Evolutionary conservation across 2,329 filamentous ascomycete species (phyloP).

Genomic region (Exserohilum turcica): DNA sequence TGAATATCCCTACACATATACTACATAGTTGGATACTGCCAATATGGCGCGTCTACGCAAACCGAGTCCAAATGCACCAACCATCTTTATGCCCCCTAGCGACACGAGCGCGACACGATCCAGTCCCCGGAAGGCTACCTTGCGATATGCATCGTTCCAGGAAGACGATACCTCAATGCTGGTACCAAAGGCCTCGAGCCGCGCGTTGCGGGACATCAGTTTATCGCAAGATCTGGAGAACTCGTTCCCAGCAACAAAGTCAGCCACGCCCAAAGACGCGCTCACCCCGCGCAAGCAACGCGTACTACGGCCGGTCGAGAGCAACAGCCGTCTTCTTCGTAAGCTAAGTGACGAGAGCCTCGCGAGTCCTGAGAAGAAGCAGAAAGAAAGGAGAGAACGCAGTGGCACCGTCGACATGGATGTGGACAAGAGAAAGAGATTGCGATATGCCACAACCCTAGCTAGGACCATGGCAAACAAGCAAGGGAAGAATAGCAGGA

Average conservation of each 20-base stretch:
- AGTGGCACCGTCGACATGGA: constrained; percentile 23
- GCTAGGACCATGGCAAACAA: constrained; percentile 36
- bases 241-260: constrained; percentile 31
- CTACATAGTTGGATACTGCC: constrained; percentile 2
- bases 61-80: constrained; percentile 32
- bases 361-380: constrained; percentile 34
- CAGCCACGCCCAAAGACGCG: constrained; percentile 8
- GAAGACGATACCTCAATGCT: constrained; percentile 33
- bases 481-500: constrained; percentile 18
- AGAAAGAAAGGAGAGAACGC: constrained; percentile 23
- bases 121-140: constrained; percentile 36
- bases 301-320: constrained; percentile 38
- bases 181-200: constrained; percentile 34
- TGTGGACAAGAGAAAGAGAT: constrained; percentile 17
- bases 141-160: constrained; percentile 9
- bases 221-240: constrained; percentile 31
- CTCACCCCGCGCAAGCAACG: constrained; percentile 41
- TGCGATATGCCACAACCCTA: constrained; percentile 38
- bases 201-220: constrained; percentile 29
- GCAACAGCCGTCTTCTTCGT: constrained; percentile 37
- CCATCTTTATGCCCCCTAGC: constrained; percentile 23
- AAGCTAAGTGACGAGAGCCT: constrained; percentile 39
- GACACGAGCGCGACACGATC: constrained; percentile 27
- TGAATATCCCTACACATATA: constrained; percentile 6
- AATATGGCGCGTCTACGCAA: constrained; percentile 46